phyloP scores from a whole-genome alignment of 257 asterid species.

The Haberlea rhodopensis region DNA sequence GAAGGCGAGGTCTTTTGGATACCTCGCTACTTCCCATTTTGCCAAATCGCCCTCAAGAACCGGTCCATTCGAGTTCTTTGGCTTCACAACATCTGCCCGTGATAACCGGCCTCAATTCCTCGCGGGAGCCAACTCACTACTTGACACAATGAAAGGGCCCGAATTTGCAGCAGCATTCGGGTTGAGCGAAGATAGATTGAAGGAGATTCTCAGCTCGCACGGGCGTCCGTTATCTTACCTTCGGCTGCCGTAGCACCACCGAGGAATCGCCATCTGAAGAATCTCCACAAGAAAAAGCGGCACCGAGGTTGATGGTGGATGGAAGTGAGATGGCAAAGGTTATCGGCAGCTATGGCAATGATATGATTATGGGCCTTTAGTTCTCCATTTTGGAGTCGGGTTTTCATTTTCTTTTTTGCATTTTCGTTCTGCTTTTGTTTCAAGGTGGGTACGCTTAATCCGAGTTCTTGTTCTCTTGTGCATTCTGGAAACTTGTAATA shows the following conservation, averaged over 20 bases:
- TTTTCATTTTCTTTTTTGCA: too few relatives aligned
- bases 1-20: constrained; percentile 80
- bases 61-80: constrained; percentile 83
- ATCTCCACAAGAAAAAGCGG: not conserved
- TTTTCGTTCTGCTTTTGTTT: not conserved
- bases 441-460: too few relatives aligned
- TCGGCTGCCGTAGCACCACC: constrained; percentile 46
- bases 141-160: constrained; percentile 55
- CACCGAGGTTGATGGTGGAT: not conserved
- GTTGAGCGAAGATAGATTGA: constrained; percentile 45
- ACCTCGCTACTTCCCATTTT: constrained; percentile 80
- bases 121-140: constrained; percentile 57
- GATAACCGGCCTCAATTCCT: constrained; percentile 79
- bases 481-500: too few relatives aligned
- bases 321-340: not conserved
- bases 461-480: too few relatives aligned
- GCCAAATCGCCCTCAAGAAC: constrained; percentile 81
- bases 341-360: not conserved
- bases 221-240: constrained; percentile 53
- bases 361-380: not conserved
- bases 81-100: constrained; percentile 68
- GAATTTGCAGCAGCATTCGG: constrained; percentile 75
- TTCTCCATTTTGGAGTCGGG: too few relatives aligned
- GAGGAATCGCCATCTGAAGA: constrained; percentile 9
- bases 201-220: constrained; percentile 42